Base-by-base conservation (phyloP, 345 rosid species). In the Toxicodendron radicans region DNA sequence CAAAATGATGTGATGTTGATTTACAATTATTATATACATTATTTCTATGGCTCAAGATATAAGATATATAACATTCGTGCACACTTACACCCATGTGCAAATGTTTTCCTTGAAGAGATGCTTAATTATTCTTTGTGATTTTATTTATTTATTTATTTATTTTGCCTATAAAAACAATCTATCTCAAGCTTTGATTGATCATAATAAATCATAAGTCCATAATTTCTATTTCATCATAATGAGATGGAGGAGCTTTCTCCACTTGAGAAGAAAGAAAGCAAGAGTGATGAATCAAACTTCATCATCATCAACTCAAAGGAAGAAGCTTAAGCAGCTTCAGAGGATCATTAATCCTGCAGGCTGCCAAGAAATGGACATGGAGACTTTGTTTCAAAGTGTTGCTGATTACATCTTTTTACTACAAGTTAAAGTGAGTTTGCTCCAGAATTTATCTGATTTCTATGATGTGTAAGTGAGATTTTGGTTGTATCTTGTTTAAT, bases 401-500 rank as follows among this genome's bases (percentile, higher is more conserved):
- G 79, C 68, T 1, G 53, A 33, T 17, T 58, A 75, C 58, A 74
- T 79, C 32, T 69, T 71, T 43, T 51, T 41, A 12, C 72, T 79
- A 11, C 69, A 79, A 59, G 64, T 53, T 41, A 74, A 79, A 79
- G 45, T 75, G 58, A 66, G 59, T 65, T 60, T 79, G 66, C 82
- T 79, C 27, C 68, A 18, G 64, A 70, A 51, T 21, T 66, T 74
- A 64, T 74, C 75, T 43, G 23, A 41, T 14, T 52, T 64, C 35
- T 79, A 64, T 64, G 78, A 78, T 8, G 68, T 74, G 41, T 79
- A 70, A 27, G 2, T 1, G 30, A 27, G 30, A 27, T 27, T 27
- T 27, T 27, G 30, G 30, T 27, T 27, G 30, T 27, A 27, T 27
- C 30, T 27, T 27, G 30, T 27, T 27, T 27, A 27, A 27, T 27